Base-by-base conservation (phyloP, 2,329 filamentous ascomycete genomes). In the Exophiala bonariae region DNA sequence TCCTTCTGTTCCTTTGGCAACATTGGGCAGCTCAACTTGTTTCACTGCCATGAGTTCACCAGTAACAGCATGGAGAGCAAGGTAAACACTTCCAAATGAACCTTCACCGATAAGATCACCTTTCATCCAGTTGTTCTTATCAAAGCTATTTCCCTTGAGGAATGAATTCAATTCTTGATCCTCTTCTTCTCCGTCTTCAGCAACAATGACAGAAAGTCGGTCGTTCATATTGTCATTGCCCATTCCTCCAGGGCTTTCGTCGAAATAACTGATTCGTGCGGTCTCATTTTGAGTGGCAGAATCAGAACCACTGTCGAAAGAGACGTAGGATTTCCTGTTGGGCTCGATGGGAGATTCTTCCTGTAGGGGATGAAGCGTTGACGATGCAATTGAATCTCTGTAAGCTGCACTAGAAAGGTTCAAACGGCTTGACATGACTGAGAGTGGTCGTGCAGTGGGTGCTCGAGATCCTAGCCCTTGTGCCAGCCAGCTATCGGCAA, bases 101-200 rank as follows among this genome's bases (percentile, higher is more conserved):
- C 93, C 93, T 69, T 96, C 90, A 23, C 93, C 93, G 58, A 99
- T 99, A 54, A 97, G 77, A 23, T 92, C 91, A 63, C 93, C 93
- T 75, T 97, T 96, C 90, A 99, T 97, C 88, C 95, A 99, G 68
- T 96, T 95, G 73, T 92, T 87, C 54, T 96, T 91, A 56, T 95
- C 91, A 83, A 93, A 97, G 7, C 89, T 95, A 64, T 96, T 89
- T 55, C 89, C 89, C 26, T 89, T 84, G 32, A 97, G 77, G 76
- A 96, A 96, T 63, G 91, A 91, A 59, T 86, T 83, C 17, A 97
- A 77, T 60, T 93, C 91, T 62, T 91, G 88, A 60, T 97, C 92
- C 5, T 83, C 83, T 61, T 95, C 93, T 64, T 96, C 92, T 26
- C 90, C 91, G 61, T 97, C 92, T 59, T 95, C 87, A 13, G 86